phyloP scores from a whole-genome alignment of 805 yeast species.

The Saturnispora silvae region DNA sequence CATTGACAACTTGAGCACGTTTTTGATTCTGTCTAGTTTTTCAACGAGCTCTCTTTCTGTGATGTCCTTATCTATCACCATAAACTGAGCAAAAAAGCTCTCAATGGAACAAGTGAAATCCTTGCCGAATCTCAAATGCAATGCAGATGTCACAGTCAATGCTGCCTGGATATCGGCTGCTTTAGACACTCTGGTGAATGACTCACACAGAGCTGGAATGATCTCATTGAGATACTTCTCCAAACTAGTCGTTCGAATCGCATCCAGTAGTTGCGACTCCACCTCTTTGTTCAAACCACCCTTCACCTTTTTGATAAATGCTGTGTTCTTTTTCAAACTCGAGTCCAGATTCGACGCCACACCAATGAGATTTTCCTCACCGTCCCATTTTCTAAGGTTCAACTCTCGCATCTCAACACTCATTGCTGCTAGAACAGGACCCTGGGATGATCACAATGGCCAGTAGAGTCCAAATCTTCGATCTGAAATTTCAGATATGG shows the following conservation, averaged over 20 bases:
- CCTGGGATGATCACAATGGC: too few relatives aligned
- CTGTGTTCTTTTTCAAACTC: slow-evolving; percentile 71
- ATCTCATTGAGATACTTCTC: slow-evolving; percentile 71
- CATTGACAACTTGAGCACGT: slow-evolving; percentile 38
- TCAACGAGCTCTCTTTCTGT: slow-evolving; percentile 35
- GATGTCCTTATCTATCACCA: slow-evolving; percentile 25
- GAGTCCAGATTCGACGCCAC: slow-evolving; percentile 39
- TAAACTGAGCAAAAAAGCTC: slow-evolving; percentile 31
- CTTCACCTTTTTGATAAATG: slow-evolving; percentile 63
- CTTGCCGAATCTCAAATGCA: slow-evolving; percentile 63
- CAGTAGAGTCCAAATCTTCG: too few relatives aligned
- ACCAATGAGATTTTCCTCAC: slow-evolving; percentile 27
- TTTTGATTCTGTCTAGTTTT: slow-evolving; percentile 33
- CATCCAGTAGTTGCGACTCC: slow-evolving; percentile 39
- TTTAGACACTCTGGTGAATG: slow-evolving; percentile 40
- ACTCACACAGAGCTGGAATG: slow-evolving; percentile 51
- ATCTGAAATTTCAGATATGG: too few relatives aligned
- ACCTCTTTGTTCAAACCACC: slow-evolving; percentile 46
- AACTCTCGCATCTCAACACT: slow-evolving; percentile 25
- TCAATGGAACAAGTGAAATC: slow-evolving; percentile 42
- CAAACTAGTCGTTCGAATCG: slow-evolving; percentile 50
- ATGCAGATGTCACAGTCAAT: slow-evolving; percentile 54
- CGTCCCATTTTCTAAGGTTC: slow-evolving; percentile 46
- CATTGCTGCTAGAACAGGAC: not conserved
- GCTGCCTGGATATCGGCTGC: slow-evolving; percentile 52